A percentile compares a stretch with the other conserved stretches of the same genome.
phyloP scores from a whole-genome alignment of 768 basidiomycete genomes.

The Termitomyces sp. region DNA sequence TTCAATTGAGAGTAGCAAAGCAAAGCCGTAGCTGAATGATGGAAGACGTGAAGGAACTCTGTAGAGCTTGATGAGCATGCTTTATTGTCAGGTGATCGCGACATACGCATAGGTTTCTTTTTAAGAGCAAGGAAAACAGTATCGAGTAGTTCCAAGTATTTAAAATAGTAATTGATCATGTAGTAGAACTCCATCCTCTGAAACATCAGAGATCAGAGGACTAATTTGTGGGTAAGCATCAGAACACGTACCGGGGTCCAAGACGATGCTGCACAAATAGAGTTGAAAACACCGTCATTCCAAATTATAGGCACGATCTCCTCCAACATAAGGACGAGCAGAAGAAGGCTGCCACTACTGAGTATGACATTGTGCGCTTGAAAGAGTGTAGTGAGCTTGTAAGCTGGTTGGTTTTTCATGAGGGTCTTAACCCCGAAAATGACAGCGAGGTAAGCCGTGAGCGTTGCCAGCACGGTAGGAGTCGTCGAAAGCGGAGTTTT shows the following conservation, averaged over 20 bases:
- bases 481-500: slow-evolving; percentile 81
- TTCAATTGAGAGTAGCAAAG: slow-evolving; percentile 94
- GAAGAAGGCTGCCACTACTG: slow-evolving; percentile 75
- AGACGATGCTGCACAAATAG: slow-evolving; percentile 70
- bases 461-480: slow-evolving; percentile 63
- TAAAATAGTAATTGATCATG: slow-evolving; percentile 99
- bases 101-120: slow-evolving; percentile 94
- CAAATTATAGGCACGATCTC: slow-evolving; percentile 81
- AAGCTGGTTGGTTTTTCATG: slow-evolving; percentile 76
- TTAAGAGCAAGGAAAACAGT: slow-evolving; percentile 96
- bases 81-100: neutral
- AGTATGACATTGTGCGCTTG: slow-evolving; percentile 90
- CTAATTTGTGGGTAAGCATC: slow-evolving; percentile 6
- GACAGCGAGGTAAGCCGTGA: slow-evolving; percentile 80
- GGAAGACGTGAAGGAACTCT: slow-evolving; percentile 99
- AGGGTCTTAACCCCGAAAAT: slow-evolving; percentile 82
- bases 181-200: slow-evolving; percentile 96
- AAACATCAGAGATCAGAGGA: neutral
- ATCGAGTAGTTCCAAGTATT: slow-evolving; percentile 94
- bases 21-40: slow-evolving; percentile 96
- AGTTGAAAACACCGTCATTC: slow-evolving; percentile 67
- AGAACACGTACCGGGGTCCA: slow-evolving; percentile 79
- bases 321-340: slow-evolving; percentile 88
- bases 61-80: slow-evolving; percentile 9
- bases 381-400: slow-evolving; percentile 79